Base-by-base conservation (phyloP, 805 yeast species). In the Wickerhamomyces sydowiorum region DNA sequence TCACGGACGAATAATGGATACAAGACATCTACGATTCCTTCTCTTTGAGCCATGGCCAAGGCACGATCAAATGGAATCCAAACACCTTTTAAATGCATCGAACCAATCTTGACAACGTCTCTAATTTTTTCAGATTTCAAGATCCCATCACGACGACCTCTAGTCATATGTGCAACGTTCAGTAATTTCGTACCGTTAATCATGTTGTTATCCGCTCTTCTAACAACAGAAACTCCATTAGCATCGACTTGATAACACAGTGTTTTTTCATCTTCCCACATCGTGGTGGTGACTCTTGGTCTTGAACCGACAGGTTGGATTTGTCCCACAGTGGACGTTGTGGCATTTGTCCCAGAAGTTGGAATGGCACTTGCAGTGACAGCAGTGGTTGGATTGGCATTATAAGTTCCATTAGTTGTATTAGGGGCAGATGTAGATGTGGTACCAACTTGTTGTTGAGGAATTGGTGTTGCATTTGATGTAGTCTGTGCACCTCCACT, bases 61-160 rank as follows among this genome's bases (percentile, higher is more conserved):
- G 95, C 95, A 39, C 93, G 69, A 48, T 85, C 91, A 57, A 83
- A 84, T 2, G 95, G 95, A 45, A 86, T 84, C 95, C 95, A 86
- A 37, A 86, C 95, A 30, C 95, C 95, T 65, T 86, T 86, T 52
- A 86, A 67, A 61, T 86, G 90, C 90, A 86, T 85, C 13, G 89
- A 80, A 5, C 95, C 95, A 46, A 84, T 82, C 63, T 86, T 86
- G 35, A 86, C 91, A 20, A 86, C 95, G 56, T 83, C 86, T 33
- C 93, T 71, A 35, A 78, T 73, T 53, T 81, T 80, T 59, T 85
- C 93, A 44, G 82, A 77, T 65, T 86, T 86, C 48, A 86, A 69
- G 47, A 86, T 80, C 17, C 95, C 95, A 60, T 86, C 95, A 54
- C 95, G 71, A 51, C 91, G 75, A 22, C 95, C 95, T 48, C 95